Base-by-base conservation (phyloP, 352 stramenopile genomes). In the Pseudoperonospora humuli region DNA sequence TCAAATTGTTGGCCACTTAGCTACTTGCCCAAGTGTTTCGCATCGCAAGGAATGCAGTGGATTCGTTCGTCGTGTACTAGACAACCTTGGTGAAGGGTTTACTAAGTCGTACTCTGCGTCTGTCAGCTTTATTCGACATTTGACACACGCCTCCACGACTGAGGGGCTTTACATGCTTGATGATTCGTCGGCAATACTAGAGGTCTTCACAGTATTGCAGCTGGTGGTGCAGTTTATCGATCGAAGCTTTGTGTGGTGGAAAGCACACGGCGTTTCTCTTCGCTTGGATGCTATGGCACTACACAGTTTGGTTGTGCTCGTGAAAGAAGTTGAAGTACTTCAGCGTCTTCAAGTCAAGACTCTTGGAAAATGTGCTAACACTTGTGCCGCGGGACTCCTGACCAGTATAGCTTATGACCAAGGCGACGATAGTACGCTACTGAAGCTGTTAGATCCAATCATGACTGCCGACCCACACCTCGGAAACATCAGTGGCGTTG, bases 271-370 rank as follows among this genome's bases (percentile, higher is more conserved):
- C 0, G 29, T 51, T 24, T 39, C 37, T 2, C 51, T 81, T 17
- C 38, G 27, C 17, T 45, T 81, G 10, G 64, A 77, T 56, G 54
- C 57, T 3, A 61, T 75, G 52, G 39, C 66, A n/a, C 21, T 74
- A 7, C 50, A 64, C 38, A 65, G 41, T 32, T 15, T 77, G 5
- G 63, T 81, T 8, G 43, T 75, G 13, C 46, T 77, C 8, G 57
- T 72, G 9, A 80, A 80, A 40, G 54, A 80, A 39, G 50, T 71
- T 1, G 55, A 65, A 8, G 57, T 81, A 5, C 45, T 81, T 3
- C 32, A 49, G n/a, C 45, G 52, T 15, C n/a, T 64, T 5, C 20
- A 59, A 31, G 39, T 34, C 25, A 45, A 42, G 18, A 19, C 0
- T 0, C 11, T 24, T 5, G 17, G 25, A 31, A 46, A 38, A 15